Conservation (phyloP, 176 grass and related monocot genomes). For the Puya raimondii region DNA sequence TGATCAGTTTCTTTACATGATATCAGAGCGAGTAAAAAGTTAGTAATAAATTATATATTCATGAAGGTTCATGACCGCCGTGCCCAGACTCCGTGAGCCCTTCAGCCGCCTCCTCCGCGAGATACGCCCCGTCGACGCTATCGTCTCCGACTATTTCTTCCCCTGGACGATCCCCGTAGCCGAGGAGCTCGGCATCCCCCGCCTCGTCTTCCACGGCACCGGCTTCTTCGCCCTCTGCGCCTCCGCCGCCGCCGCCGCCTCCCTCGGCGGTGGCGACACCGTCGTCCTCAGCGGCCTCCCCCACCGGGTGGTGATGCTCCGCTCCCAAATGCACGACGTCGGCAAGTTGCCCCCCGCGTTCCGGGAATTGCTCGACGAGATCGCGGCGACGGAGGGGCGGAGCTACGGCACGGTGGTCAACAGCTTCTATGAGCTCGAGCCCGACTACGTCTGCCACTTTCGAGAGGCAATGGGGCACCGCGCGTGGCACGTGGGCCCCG, state of each 20-base stretch:
- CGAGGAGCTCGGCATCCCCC: background rate
- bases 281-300: constrained; percentile 13
- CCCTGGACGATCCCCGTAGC: constrained; percentile 1
- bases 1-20: no score
- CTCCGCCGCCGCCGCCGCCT: background rate
- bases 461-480: background rate
- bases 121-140: background rate
- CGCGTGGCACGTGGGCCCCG: background rate
- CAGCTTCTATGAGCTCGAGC: constrained; percentile 17
- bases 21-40: no score
- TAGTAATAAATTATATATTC: no score
- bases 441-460: background rate
- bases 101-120: background rate
- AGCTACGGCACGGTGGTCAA: constrained; percentile 9
- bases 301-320: constrained; percentile 8
- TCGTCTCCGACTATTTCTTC: constrained; percentile 4
- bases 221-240: background rate
- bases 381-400: background rate
- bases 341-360: background rate
- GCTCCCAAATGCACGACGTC: background rate
- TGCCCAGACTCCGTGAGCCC: background rate
- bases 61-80: background rate
- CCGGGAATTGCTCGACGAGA: background rate
- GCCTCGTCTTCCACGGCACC: background rate
- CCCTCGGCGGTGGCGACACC: background rate